Percentiles rank a stretch among this genome's conserved stretches.
Conservation (phyloP, 345 rosid genomes). For the Linum trigynum region DNA sequence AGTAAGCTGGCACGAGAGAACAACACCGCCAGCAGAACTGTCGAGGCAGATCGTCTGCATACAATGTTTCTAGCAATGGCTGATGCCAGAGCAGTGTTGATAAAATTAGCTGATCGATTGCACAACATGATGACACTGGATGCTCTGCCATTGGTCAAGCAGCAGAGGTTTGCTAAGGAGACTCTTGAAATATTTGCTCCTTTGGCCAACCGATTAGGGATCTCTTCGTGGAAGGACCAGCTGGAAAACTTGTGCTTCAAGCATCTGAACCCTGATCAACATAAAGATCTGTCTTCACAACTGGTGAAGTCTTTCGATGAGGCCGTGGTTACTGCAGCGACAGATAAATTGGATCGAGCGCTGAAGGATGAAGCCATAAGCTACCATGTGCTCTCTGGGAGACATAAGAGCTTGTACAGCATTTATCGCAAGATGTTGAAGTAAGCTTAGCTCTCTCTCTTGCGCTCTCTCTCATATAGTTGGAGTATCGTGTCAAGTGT, state of each 20-base stretch:
- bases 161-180: slow-evolving; percentile 88
- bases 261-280: slow-evolving; percentile 73
- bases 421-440: slow-evolving; percentile 80
- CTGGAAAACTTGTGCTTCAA: slow-evolving; percentile 84
- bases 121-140: slow-evolving; percentile 92
- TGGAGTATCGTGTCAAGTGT: too few relatives aligned
- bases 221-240: slow-evolving; percentile 83
- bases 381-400: slow-evolving; percentile 56
- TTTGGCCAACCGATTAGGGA: slow-evolving; percentile 78
- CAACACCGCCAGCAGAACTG: slow-evolving; percentile 72
- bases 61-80: slow-evolving; percentile 97
- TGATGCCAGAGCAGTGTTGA: slow-evolving; percentile 95
- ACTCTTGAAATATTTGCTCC: slow-evolving; percentile 87
- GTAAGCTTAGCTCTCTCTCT: slow-evolving; percentile 37
- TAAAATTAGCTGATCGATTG: slow-evolving; percentile 88
- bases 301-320: slow-evolving; percentile 65
- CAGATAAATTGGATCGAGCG: slow-evolving; percentile 58
- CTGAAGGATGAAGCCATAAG: slow-evolving; percentile 51
- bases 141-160: slow-evolving; percentile 66
- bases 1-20: slow-evolving; percentile 95
- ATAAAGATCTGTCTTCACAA: slow-evolving; percentile 55
- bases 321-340: slow-evolving; percentile 60
- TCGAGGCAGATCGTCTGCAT: slow-evolving; percentile 88
- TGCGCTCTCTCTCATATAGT: slow-evolving; percentile 1
- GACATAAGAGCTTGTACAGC: slow-evolving; percentile 95